Evolutionary conservation across 164 flowering plant species (phyloP).

Genomic region (Aristolochia californica): DNA sequence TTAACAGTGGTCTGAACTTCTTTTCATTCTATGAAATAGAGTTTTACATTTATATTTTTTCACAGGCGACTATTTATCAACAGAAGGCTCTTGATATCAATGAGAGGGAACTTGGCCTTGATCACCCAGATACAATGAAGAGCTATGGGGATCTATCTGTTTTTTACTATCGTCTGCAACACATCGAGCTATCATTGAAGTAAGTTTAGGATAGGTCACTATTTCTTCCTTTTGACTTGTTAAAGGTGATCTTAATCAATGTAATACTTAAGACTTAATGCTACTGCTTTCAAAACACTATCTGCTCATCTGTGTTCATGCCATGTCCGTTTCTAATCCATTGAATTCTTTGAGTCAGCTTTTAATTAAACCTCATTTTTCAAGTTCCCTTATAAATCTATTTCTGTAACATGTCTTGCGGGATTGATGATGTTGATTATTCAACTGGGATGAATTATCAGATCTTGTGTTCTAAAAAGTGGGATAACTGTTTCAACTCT

Average conservation of each 20-base stretch:
- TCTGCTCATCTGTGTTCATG: too few species aligned
- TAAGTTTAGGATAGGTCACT: constrained; percentile 22
- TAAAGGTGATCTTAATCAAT: not conserved
- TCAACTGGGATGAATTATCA: too few species aligned
- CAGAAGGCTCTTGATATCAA: constrained; percentile 91
- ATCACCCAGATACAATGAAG: constrained; percentile 94
- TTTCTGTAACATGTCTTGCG: not conserved
- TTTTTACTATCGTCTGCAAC: constrained; percentile 87
- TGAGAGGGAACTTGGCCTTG: constrained; percentile 93
- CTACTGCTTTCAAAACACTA: too few species aligned
- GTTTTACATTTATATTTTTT: constrained; percentile 3
- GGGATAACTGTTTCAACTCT: not conserved
- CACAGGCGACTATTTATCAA: constrained; percentile 79
- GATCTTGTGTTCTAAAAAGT: not conserved
- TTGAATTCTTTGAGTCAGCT: too few species aligned
- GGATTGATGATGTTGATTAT: not conserved
- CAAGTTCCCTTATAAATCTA: too few species aligned
- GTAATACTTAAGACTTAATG: not conserved
- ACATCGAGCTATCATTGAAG: constrained; percentile 84
- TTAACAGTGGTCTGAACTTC: not conserved
- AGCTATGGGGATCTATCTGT: constrained; percentile 96
- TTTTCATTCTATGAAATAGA: not conserved
- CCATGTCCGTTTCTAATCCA: too few species aligned
- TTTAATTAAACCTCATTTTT: not conserved
- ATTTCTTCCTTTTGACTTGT: not conserved